These are phyloP conservation scores for Tylopilus sp. DNA, from an alignment of 768 basidiomycete species.

Conservation along the genomic window DNA sequence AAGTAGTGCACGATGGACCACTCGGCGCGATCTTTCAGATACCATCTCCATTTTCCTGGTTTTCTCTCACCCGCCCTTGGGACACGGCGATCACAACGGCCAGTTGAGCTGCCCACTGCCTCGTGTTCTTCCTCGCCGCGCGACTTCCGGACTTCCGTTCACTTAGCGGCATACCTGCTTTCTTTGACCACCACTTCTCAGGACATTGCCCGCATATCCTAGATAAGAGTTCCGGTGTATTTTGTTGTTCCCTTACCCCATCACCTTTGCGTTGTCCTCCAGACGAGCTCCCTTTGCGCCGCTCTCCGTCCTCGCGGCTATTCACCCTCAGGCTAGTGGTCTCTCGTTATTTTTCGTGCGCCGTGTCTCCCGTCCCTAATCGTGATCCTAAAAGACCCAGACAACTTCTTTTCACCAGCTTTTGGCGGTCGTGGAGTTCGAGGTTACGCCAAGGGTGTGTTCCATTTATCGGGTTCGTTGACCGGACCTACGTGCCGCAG, in stretches of 20 bases:
- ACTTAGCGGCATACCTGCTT: neutral
- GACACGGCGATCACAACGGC: conserved; percentile 2
- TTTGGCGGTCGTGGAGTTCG: conserved; percentile 9
- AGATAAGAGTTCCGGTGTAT: conserved; percentile 15
- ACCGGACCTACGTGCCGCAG: conserved; percentile 16
- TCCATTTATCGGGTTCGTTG: conserved; percentile 22
- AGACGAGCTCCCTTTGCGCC: neutral
- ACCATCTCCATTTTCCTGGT: too few relatives aligned
- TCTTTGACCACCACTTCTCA: neutral
- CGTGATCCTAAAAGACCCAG: conserved; percentile 4
- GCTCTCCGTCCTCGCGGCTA: neutral
- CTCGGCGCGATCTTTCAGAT: too few relatives aligned
- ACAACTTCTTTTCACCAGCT: conserved; percentile 3
- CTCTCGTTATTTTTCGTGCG: conserved; percentile 9
- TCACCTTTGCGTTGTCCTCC: neutral
- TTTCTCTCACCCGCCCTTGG: neutral
- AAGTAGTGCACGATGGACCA: too few relatives aligned
- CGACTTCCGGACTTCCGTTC: conserved; percentile 4
- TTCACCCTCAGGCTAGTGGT: neutral
- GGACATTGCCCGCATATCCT: neutral
- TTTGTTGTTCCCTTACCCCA: neutral
- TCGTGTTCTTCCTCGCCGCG: conserved; percentile 18
- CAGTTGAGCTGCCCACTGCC: conserved; percentile 8
- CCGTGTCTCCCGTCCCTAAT: conserved; percentile 7
- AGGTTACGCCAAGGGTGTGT: conserved; percentile 15